A percentile compares a stretch with the other conserved stretches of the same genome.
Evolutionary conservation across 2,329 filamentous ascomycete species (phyloP).

Genomic region (Niveomyces coronatus): DNA sequence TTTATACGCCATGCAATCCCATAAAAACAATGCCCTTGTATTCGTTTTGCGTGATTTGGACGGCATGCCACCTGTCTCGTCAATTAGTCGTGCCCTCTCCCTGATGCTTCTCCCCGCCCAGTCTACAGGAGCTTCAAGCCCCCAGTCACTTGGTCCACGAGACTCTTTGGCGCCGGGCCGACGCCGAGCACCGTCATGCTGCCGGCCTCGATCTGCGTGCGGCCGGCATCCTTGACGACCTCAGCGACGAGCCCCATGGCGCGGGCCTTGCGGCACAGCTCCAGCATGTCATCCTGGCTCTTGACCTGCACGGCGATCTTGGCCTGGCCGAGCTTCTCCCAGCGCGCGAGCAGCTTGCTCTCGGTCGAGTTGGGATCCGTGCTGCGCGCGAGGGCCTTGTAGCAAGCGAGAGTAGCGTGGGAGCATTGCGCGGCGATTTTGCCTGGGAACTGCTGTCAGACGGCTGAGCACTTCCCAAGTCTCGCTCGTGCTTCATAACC

Average conservation of each 20-base stretch:
- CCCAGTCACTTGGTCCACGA: conserved; percentile 79
- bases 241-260: conserved; percentile 79
- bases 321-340: conserved; percentile 79
- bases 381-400: conserved; percentile 63
- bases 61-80: no score
- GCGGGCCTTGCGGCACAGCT: conserved; percentile 65
- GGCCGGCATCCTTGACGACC: conserved; percentile 88
- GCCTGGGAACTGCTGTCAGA: conserved; percentile 40
- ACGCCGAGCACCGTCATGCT: conserved; percentile 88
- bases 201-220: conserved; percentile 91
- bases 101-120: no score
- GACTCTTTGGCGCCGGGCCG: conserved; percentile 69
- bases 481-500: no score
- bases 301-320: conserved; percentile 91
- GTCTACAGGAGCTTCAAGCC: conserved; percentile 68
- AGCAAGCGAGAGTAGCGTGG: conserved; percentile 95
- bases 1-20: no score
- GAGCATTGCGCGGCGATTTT: conserved; percentile 95
- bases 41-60: no score
- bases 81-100: no score
- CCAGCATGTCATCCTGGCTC: conserved; percentile 71
- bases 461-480: background rate
- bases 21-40: no score
- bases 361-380: conserved; percentile 43
- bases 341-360: conserved; percentile 61